Base-by-base conservation (phyloP, 2,329 filamentous ascomycete genomes). In the Sporothrix inflata region DNA sequence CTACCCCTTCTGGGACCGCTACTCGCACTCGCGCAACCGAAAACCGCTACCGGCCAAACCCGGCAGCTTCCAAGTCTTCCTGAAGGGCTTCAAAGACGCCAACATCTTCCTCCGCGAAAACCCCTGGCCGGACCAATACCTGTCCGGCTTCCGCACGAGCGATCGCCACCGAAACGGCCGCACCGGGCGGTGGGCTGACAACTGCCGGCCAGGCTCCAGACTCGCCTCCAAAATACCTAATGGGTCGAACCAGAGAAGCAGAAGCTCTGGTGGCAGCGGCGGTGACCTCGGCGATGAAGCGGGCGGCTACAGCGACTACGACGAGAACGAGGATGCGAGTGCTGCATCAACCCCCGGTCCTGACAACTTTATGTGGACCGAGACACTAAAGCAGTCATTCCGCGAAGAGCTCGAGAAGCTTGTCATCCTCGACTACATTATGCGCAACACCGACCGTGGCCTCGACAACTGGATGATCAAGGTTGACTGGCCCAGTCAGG, bases 401-500 rank as follows among this genome's bases (percentile, higher is more conserved):
- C 87, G 96, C 49, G 96, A 99, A 81, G 93, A 98, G 82, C 86
- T 99, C 65, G 96, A 99, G 83, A 98, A 98, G 81, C 85, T 99
- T 8, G 97, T 99, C 27, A 97, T 99, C 78, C 82, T 99, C 75
- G 96, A 99, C 82, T 99, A 99, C 80, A 97, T 99, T 75, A 99
- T 99, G 96, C 90, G 96, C 72, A 99, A 99, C 79, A 99, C 96
- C 1, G 96, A 99, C 80, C 89, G 96, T 82, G 96, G 96, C 1
- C 85, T 98, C 72, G 96, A 99, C 80, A 99, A 99, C 78, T 99
- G 96, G 96, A 99, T 99, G 96, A 94, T 99, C 79, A 96, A 94
- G 81, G 93, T 99, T 42, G 94, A 99, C 80, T 93, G 90, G 86
- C 88, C 94, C 76, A 90, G 88, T 2, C 90, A 96, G 78, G 88